Evolutionary conservation across 2,329 filamentous ascomycete species (phyloP).

Genomic region (Diaporthe citriasiana): DNA sequence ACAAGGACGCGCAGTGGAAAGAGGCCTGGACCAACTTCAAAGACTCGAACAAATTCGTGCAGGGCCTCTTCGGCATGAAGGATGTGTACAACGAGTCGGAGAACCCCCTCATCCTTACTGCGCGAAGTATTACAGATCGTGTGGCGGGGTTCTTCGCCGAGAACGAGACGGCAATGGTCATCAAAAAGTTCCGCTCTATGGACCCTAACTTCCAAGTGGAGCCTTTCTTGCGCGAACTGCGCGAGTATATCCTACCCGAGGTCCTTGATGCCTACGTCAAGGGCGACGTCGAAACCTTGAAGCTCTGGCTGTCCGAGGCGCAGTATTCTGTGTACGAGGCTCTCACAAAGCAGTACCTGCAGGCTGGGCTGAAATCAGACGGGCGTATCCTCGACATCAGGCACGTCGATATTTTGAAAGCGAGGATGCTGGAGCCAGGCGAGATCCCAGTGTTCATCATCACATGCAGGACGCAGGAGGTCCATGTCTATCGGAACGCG

Average conservation of each 20-base stretch:
- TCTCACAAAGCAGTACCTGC: constrained; percentile 96
- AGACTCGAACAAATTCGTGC: constrained; percentile 89
- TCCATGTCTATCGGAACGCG: constrained; percentile 94
- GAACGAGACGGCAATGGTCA: constrained; percentile 97
- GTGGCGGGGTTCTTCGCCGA: constrained; percentile 97
- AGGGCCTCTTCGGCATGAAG: constrained; percentile 89
- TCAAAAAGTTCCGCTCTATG: constrained; percentile 98
- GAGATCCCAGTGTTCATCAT: constrained; percentile 97
- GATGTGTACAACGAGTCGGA: constrained; percentile 95
- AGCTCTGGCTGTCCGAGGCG: constrained; percentile 95
- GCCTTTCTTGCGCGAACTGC: constrained; percentile 93
- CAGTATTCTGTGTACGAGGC: constrained; percentile 98
- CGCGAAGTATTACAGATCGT: constrained; percentile 92
- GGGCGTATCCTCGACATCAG: constrained; percentile 96
- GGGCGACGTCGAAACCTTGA: constrained; percentile 90
- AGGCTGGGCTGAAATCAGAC: constrained; percentile 92
- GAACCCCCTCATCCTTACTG: constrained; percentile 93
- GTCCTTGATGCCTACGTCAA: constrained; percentile 98
- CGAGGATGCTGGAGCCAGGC: constrained; percentile 85
- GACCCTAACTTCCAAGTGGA: constrained; percentile 96
- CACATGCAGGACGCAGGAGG: constrained; percentile 95
- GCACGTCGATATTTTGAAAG: constrained; percentile 88
- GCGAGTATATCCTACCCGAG: constrained; percentile 97
- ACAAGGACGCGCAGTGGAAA: constrained; percentile 98
- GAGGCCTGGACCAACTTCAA: constrained; percentile 98